Conservation (phyloP, 202 grass and related monocot genomes). For the Saccharum hybrid region DNA sequence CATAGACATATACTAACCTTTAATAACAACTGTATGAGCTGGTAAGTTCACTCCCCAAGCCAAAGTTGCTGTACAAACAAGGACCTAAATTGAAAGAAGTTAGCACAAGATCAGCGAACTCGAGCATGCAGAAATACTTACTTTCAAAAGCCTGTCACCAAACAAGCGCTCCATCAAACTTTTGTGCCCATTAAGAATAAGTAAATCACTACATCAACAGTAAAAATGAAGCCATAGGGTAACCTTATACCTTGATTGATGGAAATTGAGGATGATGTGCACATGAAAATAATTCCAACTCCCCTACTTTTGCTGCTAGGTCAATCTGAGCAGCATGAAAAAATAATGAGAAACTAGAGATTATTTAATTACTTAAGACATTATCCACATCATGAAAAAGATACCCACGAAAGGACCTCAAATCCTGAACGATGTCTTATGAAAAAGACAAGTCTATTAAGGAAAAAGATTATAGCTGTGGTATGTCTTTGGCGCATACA, state of each 20-base stretch:
- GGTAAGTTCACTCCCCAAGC: conserved; percentile 99
- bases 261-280: conserved; percentile 79
- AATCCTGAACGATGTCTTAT: conserved; percentile 6
- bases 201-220: conserved; percentile 27
- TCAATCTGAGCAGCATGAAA: conserved; percentile 65
- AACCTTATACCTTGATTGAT: conserved; percentile 70
- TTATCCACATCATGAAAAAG: conserved; percentile 24
- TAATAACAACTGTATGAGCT: conserved; percentile 97
- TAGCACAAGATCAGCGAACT: conserved; percentile 29
- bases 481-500: no score
- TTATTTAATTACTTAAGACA: conserved; percentile 22
- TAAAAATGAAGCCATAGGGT: conserved; percentile 43
- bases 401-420: conserved; percentile 2
- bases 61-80: conserved; percentile 98
- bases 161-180: conserved; percentile 89
- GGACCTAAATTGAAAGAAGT: conserved; percentile 68
- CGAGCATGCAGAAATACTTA: conserved; percentile 39
- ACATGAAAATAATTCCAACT: conserved; percentile 77
- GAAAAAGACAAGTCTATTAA: neutral
- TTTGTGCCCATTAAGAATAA: conserved; percentile 55
- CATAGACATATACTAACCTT: conserved; percentile 60
- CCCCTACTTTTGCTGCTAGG: conserved; percentile 65
- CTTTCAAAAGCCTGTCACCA: conserved; percentile 83
- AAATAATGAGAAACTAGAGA: conserved; percentile 36
- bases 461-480: neutral